Base-by-base conservation (phyloP, 78 protist genomes). In the Dictyostelium intermedium region DNA sequence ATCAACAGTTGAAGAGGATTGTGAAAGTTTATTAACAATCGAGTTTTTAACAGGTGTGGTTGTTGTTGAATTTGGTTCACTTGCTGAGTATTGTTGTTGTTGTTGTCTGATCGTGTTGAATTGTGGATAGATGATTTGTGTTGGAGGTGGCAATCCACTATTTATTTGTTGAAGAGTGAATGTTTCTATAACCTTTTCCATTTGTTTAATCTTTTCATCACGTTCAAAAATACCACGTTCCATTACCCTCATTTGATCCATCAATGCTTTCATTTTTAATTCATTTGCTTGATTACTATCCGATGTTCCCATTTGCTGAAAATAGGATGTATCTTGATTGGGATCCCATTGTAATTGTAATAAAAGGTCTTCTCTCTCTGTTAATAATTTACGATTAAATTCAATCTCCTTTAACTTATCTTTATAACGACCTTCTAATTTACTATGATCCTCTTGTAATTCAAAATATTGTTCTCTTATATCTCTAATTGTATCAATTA, bases 341-440 rank as follows among this genome's bases (percentile, higher is more conserved):
- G 85, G 83, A 10, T 89, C 94, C 94, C 94, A 89, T 47, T 89
- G 94, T 30, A 89, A 43, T 80, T 89, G 94, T 53, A 89, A 70
- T 25, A 89, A 30, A 4, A 89, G 37, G 50, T 89, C 94, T 76
- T 89, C 94, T 66, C 94, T 83, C 37, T 89, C 94, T 6, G 94
- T 60, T 23, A 78, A 80, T 20, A 89, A 11, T 39, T 89, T 89
- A 50, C 94, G 41, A 83, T 80, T 66, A 69, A 89, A 89, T 35
- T 80, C 74, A 34, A 89, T 66, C 56, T 89, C 94, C n/a, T 78
- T 80, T 37, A 79, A 20, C 32, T 27, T 60, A 74, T 80, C 82
- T 34, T 39, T 30, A 20, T 79, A 34, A n/a, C 23, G 37, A 11
- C 16, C 39, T 10, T 80, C 84, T 34, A 70, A n/a, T 10, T 39